A percentile compares a stretch with the other conserved stretches of the same genome.
These are phyloP conservation scores for Hypoxylon sp. DNA, from an alignment of 2,329 filamentous ascomycete genomes.

Conservation along the genomic window DNA sequence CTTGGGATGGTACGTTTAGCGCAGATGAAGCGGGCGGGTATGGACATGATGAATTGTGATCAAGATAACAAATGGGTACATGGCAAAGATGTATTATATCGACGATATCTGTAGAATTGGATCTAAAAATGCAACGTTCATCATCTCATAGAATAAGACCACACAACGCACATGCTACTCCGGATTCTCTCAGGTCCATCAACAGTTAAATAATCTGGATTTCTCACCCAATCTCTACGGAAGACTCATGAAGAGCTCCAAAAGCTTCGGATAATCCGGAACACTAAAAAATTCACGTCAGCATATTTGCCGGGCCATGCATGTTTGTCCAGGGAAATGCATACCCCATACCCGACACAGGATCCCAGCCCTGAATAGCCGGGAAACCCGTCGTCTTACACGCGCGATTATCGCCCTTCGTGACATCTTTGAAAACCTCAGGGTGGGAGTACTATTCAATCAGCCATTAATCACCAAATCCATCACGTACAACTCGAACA, in stretches of 20 bases:
- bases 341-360: constrained; percentile 57
- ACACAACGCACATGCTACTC: no score
- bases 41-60: constrained; percentile 49
- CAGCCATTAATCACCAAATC: constrained; percentile 1
- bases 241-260: constrained; percentile 54
- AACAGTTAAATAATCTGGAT: background rate
- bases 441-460: constrained; percentile 59
- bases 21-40: constrained; percentile 24
- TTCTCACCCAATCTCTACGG: constrained; percentile 40
- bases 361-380: constrained; percentile 60
- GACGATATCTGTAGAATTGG: background rate
- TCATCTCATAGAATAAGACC: background rate
- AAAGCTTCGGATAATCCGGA: constrained; percentile 55
- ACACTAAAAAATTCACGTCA: constrained; percentile 47
- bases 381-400: constrained; percentile 60
- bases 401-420: constrained; percentile 56
- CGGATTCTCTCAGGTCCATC: background rate
- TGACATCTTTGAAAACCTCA: constrained; percentile 59
- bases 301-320: constrained; percentile 1
- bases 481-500: background rate
- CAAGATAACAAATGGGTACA: background rate
- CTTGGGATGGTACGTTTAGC: constrained; percentile 55
- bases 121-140: background rate
- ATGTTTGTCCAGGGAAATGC: background rate
- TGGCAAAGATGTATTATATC: constrained; percentile 7